These are phyloP conservation scores for Yarrowia sp. DNA, from an alignment of 805 yeast genomes.

Conservation along the genomic window DNA sequence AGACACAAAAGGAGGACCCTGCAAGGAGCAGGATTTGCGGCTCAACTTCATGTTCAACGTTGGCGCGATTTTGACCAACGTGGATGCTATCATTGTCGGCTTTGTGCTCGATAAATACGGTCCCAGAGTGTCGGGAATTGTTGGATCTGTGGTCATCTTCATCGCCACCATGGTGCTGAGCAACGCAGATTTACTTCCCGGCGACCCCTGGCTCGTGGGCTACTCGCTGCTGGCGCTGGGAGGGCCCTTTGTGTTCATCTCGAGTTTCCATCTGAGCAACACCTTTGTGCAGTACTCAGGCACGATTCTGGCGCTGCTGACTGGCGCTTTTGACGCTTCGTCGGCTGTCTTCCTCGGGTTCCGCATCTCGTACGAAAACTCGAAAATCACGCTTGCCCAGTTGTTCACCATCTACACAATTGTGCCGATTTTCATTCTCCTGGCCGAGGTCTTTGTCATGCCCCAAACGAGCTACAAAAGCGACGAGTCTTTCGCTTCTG, in stretches of 20 bases:
- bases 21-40: constrained; percentile 81
- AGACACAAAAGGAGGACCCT: constrained; percentile 50
- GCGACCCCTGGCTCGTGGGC: constrained; percentile 76
- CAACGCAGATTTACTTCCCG: constrained; percentile 49
- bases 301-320: constrained; percentile 75
- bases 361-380: constrained; percentile 64
- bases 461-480: constrained; percentile 68
- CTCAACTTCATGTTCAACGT: constrained; percentile 82
- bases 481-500: constrained; percentile 8
- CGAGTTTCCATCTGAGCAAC: constrained; percentile 88
- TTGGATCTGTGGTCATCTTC: constrained; percentile 66
- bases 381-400: constrained; percentile 54
- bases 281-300: constrained; percentile 86
- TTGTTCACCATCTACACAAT: constrained; percentile 73
- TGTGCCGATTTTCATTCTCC: constrained; percentile 78
- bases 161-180: constrained; percentile 61
- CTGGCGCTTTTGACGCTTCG: constrained; percentile 95
- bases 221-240: constrained; percentile 82
- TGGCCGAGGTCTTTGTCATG: constrained; percentile 81
- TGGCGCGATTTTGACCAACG: constrained; percentile 87
- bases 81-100: constrained; percentile 84
- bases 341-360: constrained; percentile 85
- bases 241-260: constrained; percentile 92
- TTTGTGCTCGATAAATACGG: constrained; percentile 78
- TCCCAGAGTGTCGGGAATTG: constrained; percentile 76